Conservation (phyloP, 306 rosid genomes). For the Bauhinia variegata region DNA sequence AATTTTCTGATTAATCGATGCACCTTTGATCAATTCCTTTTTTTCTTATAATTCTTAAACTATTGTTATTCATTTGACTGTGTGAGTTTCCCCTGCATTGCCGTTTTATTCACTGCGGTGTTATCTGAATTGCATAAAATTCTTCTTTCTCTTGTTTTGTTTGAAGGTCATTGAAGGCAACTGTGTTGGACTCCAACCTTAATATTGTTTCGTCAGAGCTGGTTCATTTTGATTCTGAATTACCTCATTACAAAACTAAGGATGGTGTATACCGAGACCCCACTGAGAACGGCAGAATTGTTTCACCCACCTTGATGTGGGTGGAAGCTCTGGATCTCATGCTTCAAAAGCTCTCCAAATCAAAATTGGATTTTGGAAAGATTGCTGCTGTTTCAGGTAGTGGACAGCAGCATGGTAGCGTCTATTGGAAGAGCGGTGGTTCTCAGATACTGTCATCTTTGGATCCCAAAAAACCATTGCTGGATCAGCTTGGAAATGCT, state of each 20-base stretch:
- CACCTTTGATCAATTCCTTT: background rate
- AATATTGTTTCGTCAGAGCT: constrained; percentile 74
- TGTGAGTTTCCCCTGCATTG: background rate
- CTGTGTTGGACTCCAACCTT: constrained; percentile 78
- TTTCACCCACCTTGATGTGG: constrained; percentile 97
- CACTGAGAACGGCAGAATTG: constrained; percentile 70
- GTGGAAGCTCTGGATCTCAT: constrained; percentile 89
- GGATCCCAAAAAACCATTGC: constrained; percentile 63
- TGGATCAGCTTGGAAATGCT: constrained; percentile 66
- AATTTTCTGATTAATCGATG: background rate
- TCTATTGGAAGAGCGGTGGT: constrained; percentile 89
- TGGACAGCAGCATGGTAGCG: constrained; percentile 98
- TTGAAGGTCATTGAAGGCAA: constrained; percentile 88
- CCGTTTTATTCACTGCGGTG: background rate
- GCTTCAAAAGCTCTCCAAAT: constrained; percentile 61
- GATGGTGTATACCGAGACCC: constrained; percentile 91
- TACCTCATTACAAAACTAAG: constrained; percentile 83
- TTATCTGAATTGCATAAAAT: constrained; percentile 26
- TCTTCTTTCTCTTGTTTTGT: constrained; percentile 11
- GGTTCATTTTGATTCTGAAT: constrained; percentile 77
- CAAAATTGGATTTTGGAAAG: constrained; percentile 65
- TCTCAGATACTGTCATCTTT: constrained; percentile 61
- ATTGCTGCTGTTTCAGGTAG: constrained; percentile 86
- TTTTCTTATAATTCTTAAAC: background rate
- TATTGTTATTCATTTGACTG: background rate